Evolutionary conservation across 2,329 filamentous ascomycete species (phyloP).

Genomic region (Fusarium buxicola): DNA sequence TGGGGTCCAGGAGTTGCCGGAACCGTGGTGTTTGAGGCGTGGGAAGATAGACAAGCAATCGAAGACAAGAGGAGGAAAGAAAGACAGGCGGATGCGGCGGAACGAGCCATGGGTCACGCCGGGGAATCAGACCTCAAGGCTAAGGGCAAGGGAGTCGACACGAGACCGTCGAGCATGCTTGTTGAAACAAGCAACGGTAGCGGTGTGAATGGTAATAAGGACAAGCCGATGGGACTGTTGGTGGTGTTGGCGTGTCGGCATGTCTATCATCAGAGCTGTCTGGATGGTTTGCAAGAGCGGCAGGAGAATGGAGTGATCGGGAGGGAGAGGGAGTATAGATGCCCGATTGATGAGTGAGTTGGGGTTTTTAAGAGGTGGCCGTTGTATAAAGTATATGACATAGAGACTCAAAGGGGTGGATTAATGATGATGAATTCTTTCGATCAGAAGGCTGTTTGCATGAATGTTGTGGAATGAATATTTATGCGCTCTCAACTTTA

Average conservation of each 20-base stretch:
- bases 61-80: constrained; percentile 61
- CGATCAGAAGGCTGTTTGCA: background rate
- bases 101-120: constrained; percentile 54
- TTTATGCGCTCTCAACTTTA: background rate
- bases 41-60: constrained; percentile 72
- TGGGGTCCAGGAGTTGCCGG: constrained; percentile 89
- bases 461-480: background rate
- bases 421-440: constrained; percentile 44
- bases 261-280: constrained; percentile 75
- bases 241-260: constrained; percentile 78
- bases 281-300: constrained; percentile 72
- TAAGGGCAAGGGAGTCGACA: constrained; percentile 59
- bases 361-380: constrained; percentile 7
- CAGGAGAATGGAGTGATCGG: constrained; percentile 61
- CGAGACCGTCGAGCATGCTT: constrained; percentile 56
- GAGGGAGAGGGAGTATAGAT: constrained; percentile 63
- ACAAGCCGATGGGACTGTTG: constrained; percentile 70
- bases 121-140: constrained; percentile 51
- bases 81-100: constrained; percentile 52
- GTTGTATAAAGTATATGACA: constrained; percentile 43
- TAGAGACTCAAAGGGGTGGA: constrained; percentile 39
- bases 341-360: constrained; percentile 66
- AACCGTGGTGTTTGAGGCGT: constrained; percentile 81
- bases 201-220: constrained; percentile 37
- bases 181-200: constrained; percentile 46